Evolutionary conservation across 2,329 filamentous ascomycete genomes (phyloP), one percentile per base, ranked within the genome.

Genomic region (Fusarium xyrophilum): DNA sequence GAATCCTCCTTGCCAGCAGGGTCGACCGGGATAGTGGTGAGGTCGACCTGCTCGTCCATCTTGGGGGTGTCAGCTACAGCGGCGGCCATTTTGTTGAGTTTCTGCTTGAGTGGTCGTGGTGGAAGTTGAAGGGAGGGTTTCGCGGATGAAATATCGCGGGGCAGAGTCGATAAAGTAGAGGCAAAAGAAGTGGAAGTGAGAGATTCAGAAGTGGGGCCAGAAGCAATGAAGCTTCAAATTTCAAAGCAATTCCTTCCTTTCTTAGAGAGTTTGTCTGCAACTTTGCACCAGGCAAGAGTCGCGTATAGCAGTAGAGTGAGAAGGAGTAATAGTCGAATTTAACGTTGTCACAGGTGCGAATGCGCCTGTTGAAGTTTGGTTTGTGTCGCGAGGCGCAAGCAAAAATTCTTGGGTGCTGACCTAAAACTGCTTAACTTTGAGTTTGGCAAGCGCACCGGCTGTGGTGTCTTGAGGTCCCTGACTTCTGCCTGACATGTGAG

Each of bases 21-120:
- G 53, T 87, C 89, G 78, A 91, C 86, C 72, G 88, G 88, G 63
- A 91, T 90, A 53, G 88, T 90, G 63, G 87, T 88, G 65, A 90
- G 83, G 72, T 91, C 88, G 78, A 90, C 88, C 78, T 88, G 88
- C 74, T 86, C 75, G 73, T 82, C 80, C 76, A 82, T 76, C 59
- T 76, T 78, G 60, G 76, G 64, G 46, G 74, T 66, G 48, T 79
- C 77, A 43, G 76, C 73, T 43, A 76, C 75, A 51, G 72, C 60
- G 48, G 77, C 72, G 64, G 80, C 78, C 80, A 82, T 82, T 63
- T 62, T 77, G 73, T 59, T 44, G 39, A 36, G 15, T 43, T 40
- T 35, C 44, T 62, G 60, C 57, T 73, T 48, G 43, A 27, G 42
- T 53, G 51, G 47, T 65, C 50, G 63, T 43, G 30, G 59, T 61